These are phyloP conservation scores for Tolypocladium nubicola DNA, from an alignment of 2,329 filamentous ascomycete genomes.

Conservation along the genomic window DNA sequence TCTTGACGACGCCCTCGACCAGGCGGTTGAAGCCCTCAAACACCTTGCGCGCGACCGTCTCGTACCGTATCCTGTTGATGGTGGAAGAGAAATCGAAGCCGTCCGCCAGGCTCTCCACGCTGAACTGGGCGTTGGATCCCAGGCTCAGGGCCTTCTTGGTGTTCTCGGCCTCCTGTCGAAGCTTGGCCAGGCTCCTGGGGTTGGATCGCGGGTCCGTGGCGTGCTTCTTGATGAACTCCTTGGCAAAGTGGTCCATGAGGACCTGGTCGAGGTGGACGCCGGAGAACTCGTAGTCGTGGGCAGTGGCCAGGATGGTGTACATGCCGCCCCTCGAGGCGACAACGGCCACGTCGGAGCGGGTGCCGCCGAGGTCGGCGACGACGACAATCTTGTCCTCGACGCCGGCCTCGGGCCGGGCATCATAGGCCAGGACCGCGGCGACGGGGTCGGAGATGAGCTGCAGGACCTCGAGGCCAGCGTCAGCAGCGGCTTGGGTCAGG, in stretches of 20 bases:
- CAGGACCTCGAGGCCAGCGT: slow-evolving; percentile 76
- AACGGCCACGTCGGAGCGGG: slow-evolving; percentile 82
- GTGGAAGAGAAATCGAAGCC: slow-evolving; percentile 86
- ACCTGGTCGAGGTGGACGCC: slow-evolving; percentile 81
- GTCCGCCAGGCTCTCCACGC: slow-evolving; percentile 80
- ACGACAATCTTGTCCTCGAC: slow-evolving; percentile 80
- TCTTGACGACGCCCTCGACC: slow-evolving; percentile 76
- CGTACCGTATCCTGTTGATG: slow-evolving; percentile 88
- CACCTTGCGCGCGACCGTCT: slow-evolving; percentile 76
- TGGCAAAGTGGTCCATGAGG: slow-evolving; percentile 91
- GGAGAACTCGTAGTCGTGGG: slow-evolving; percentile 90
- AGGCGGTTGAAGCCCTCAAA: slow-evolving; percentile 82
- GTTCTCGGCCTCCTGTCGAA: slow-evolving; percentile 82
- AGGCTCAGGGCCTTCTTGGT: slow-evolving; percentile 88
- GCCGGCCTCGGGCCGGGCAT: slow-evolving; percentile 65
- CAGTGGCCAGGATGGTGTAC: slow-evolving; percentile 88
- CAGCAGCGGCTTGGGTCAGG: slow-evolving; percentile 65
- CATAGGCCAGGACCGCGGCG: slow-evolving; percentile 80
- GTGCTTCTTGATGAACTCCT: slow-evolving; percentile 98
- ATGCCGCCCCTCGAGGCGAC: slow-evolving; percentile 87
- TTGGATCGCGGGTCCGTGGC: slow-evolving; percentile 78
- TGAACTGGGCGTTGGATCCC: slow-evolving; percentile 81
- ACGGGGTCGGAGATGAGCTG: slow-evolving; percentile 91
- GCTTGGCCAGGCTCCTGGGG: slow-evolving; percentile 74
- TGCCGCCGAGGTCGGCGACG: slow-evolving; percentile 87